Conservation (phyloP, 306 rosid genomes). For the Rosa multiflora region DNA sequence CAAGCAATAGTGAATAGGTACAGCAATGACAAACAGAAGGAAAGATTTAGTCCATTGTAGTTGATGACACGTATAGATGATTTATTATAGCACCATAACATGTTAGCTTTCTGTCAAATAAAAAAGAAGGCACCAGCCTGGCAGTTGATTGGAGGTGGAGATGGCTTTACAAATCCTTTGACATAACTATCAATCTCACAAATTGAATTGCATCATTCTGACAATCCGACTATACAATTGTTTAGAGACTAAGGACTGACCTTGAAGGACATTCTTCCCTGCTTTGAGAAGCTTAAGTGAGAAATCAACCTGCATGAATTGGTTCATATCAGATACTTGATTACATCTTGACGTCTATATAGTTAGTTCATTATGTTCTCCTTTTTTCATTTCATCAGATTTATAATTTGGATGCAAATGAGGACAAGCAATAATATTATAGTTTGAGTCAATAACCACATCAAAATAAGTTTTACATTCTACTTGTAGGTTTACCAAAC, state of each 20-base stretch:
- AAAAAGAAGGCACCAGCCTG: conserved; percentile 13
- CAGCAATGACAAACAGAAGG: no score
- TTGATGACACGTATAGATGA: no score
- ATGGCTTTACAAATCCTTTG: background rate
- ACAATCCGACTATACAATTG: background rate
- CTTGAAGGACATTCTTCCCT: conserved; percentile 95
- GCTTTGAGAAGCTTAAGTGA: conserved; percentile 75
- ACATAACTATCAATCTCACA: background rate
- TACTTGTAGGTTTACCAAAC: background rate
- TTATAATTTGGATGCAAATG: background rate
- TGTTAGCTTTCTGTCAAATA: no score
- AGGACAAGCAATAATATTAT: background rate
- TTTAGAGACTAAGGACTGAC: conserved; percentile 32
- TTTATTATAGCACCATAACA: no score
- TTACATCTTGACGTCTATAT: background rate
- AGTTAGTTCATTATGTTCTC: background rate
- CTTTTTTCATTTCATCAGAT: background rate
- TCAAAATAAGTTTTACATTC: background rate
- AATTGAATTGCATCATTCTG: background rate
- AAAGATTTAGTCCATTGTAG: no score
- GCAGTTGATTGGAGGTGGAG: background rate
- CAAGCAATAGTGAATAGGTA: no score
- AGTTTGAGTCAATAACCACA: background rate
- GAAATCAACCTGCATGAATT: conserved; percentile 61
- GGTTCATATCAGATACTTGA: conserved; percentile 7